A percentile compares a stretch with the other conserved stretches of the same genome.
phyloP scores from a whole-genome alignment of 2,329 filamentous ascomycete genomes.

The Diaporthe capsici region DNA sequence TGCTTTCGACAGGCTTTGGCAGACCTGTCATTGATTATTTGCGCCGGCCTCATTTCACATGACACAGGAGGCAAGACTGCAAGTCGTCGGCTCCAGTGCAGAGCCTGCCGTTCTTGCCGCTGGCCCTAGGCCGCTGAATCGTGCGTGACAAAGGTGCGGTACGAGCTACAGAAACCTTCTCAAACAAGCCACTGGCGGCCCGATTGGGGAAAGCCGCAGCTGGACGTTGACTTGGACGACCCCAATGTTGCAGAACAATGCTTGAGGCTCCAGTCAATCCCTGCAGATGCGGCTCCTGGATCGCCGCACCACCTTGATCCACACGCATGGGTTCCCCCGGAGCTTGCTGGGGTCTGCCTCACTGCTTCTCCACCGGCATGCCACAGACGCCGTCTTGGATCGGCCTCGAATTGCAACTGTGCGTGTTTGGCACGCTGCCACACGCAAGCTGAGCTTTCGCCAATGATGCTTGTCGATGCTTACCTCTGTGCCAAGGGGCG shows the following conservation, averaged over 20 bases:
- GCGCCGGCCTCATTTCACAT: neutral
- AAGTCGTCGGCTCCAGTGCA: neutral
- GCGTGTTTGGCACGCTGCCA: conserved; percentile 29
- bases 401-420: conserved; percentile 38
- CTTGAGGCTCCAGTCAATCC: conserved; percentile 41
- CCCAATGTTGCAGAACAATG: conserved; percentile 36
- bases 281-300: conserved; percentile 41
- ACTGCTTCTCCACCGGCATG: conserved; percentile 43
- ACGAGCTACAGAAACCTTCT: conserved; percentile 8
- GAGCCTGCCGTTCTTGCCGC: conserved; percentile 7
- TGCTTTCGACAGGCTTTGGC: neutral
- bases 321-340: conserved; percentile 29
- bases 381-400: conserved; percentile 44
- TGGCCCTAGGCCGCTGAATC: conserved; percentile 20
- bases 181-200: conserved; percentile 32
- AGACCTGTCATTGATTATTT: neutral
- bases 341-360: conserved; percentile 33
- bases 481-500: conserved; percentile 16
- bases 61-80: conserved; percentile 3
- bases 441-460: conserved; percentile 4
- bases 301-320: conserved; percentile 30
- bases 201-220: conserved; percentile 29
- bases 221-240: conserved; percentile 22
- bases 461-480: conserved; percentile 19
- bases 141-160: conserved; percentile 17